Percentiles rank a stretch among this genome's conserved stretches.
Conservation (phyloP, 495 filamentous ascomycete genomes). For the Xylaria sp. region DNA sequence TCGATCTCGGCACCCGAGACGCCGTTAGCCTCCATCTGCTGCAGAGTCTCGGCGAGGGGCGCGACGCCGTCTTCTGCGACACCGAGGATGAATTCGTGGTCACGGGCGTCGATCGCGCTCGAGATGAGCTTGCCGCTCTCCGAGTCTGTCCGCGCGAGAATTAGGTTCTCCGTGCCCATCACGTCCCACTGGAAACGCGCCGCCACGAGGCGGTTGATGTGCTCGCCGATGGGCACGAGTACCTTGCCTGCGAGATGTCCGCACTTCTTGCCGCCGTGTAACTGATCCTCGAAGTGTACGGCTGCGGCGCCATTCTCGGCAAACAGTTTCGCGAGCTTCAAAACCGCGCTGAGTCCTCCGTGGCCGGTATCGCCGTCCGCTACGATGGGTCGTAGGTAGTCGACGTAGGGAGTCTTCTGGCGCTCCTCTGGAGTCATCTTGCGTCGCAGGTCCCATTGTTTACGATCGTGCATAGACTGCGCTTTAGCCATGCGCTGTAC, state of each 20-base stretch:
- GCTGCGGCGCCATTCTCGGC: conserved; percentile 97
- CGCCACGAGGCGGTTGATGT: conserved; percentile 92
- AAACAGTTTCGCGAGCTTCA: conserved; percentile 97
- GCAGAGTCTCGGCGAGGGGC: conserved; percentile 87
- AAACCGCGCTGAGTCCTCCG: conserved; percentile 87
- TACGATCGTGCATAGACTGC: conserved; percentile 94
- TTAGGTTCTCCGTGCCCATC: conserved; percentile 92
- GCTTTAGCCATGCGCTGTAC: conserved; percentile 96
- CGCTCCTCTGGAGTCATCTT: conserved; percentile 76
- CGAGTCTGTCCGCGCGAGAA: conserved; percentile 94
- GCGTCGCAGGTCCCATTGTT: conserved; percentile 85
- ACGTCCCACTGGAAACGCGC: conserved; percentile 97
- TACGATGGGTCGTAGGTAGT: conserved; percentile 93
- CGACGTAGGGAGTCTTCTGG: conserved; percentile 77
- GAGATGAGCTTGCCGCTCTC: conserved; percentile 91
- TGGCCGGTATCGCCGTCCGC: conserved; percentile 98
- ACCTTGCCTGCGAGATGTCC: conserved; percentile 98
- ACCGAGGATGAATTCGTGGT: conserved; percentile 96
- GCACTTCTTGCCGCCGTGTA: conserved; percentile 98
- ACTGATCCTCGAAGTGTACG: conserved; percentile 97
- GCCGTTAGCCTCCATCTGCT: conserved; percentile 83
- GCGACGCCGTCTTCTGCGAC: conserved; percentile 72
- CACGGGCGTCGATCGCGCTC: conserved; percentile 87
- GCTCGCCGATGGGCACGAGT: conserved; percentile 89
- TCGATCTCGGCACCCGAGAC: conserved; percentile 83